Evolutionary conservation across 169 alveolate species (phyloP).

Genomic region (Cryptosporidium bovis): DNA sequence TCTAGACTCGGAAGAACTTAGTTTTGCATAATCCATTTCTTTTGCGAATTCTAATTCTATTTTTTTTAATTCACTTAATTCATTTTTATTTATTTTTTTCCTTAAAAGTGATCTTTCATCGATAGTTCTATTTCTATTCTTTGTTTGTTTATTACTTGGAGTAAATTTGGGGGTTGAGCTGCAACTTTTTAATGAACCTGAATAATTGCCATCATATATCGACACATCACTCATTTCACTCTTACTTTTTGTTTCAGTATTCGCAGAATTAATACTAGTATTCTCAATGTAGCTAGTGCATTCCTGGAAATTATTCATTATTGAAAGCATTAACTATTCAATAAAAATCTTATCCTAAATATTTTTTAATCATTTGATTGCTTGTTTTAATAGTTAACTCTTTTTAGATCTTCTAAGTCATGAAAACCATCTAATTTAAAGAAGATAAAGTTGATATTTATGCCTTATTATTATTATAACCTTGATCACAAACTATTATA

Average conservation of each 20-base stretch:
- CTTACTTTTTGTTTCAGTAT: background rate
- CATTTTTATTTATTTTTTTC: slow-evolving; percentile 26
- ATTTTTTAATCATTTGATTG: too few relatives aligned
- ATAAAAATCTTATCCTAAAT: too few relatives aligned
- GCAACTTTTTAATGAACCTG: slow-evolving; percentile 11
- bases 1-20: slow-evolving; percentile 33
- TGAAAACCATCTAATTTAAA: too few relatives aligned
- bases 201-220: background rate
- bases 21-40: slow-evolving; percentile 60
- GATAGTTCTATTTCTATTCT: background rate
- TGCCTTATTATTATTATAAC: too few relatives aligned
- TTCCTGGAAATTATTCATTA: too few relatives aligned
- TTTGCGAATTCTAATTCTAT: slow-evolving; percentile 46
- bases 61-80: slow-evolving; percentile 33
- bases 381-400: too few relatives aligned
- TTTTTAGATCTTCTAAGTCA: too few relatives aligned
- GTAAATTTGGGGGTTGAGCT: slow-evolving; percentile 38
- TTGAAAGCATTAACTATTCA: too few relatives aligned
- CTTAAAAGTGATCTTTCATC: background rate
- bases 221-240: slow-evolving; percentile 3
- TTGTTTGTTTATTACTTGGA: background rate
- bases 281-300: too few relatives aligned
- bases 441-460: too few relatives aligned
- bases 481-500: too few relatives aligned
- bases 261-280: too few relatives aligned